Base-by-base conservation (phyloP, 2,329 filamentous ascomycete species). In the Aspergillus neoniger region DNA sequence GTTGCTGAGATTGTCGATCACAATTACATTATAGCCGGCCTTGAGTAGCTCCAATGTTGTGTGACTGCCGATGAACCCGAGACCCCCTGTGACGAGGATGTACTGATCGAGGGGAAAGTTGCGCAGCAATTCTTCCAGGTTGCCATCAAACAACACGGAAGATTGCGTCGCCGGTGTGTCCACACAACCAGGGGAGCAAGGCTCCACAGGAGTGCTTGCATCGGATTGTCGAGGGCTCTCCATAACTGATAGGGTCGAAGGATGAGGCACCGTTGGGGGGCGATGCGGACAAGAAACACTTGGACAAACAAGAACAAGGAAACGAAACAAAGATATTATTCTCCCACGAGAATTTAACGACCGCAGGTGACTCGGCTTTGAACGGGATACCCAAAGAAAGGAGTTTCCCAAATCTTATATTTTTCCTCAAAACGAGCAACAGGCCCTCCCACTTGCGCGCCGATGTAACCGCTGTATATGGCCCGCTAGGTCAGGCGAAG, bases 121-220 rank as follows among this genome's bases (percentile, higher is more conserved):
- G 57, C 74, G 74, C 51, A 81, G 68, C 60, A 80, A 70, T 55
- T 80, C 77, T 21, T 77, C 75, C 5, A 76, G 65, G 47, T 78
- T 71, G 65, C 79, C 76, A 57, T 81, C 79, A 64, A 81, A 82
- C 49, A 82, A 68, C 28, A 79, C 70, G 25, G 78, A 81, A 43
- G 70, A 73, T 57, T 80, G 74, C 32, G 80, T 82, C 53, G 72
- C 76, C 23, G 80, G 81, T n/a, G 80, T 82, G 58, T 75, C 70
- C 49, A 71, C 61, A 39, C 63, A 67, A 25, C 48, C 60, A 38
- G 73, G 73, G 50, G 70, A 76, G 14, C 67, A 66, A 57, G 65
- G 65, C 63, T 70, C 72, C 58, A 65, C 58, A 30, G 72, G 72
- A 61, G 73, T 74, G 63, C 69, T 72, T 44, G 67, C 63, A 53